These are phyloP conservation scores for Symbiodinium natans DNA, from an alignment of 73 alveolate species.

Conservation along the genomic window DNA sequence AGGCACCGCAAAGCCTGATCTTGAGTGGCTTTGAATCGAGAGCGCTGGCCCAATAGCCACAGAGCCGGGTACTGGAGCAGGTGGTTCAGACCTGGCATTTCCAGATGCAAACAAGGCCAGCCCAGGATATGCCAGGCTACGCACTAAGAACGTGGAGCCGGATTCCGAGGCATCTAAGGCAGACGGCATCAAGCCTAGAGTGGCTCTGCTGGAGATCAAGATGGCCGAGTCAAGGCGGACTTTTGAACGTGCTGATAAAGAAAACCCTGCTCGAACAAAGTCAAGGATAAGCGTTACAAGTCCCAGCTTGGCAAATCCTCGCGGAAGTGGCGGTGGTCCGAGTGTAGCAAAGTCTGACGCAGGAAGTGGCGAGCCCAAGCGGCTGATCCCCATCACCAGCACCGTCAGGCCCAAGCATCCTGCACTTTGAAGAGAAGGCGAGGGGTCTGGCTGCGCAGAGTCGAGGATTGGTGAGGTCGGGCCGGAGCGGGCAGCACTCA, in stretches of 20 bases:
- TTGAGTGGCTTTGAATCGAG: background rate
- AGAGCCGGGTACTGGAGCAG: background rate
- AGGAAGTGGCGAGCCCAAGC: slow-evolving; percentile 28
- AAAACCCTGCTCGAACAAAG: background rate
- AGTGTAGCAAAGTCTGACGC: slow-evolving; percentile 1
- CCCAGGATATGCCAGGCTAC: background rate
- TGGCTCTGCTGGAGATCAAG: background rate
- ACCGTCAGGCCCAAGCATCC: background rate
- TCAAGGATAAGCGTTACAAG: background rate
- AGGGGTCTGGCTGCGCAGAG: background rate
- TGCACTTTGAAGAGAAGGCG: background rate
- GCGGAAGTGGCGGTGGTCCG: background rate
- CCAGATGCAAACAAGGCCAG: slow-evolving; percentile 5
- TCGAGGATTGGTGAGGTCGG: background rate
- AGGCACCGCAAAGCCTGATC: background rate
- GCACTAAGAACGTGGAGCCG: background rate
- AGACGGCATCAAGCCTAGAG: background rate
- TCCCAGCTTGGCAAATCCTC: background rate
- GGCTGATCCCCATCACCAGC: background rate
- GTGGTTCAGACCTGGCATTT: background rate
- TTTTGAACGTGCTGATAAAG: background rate
- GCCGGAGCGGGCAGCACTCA: background rate
- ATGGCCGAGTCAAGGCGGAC: background rate
- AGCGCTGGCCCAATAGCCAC: background rate
- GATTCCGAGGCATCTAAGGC: background rate